These are phyloP conservation scores for Neurospora sp. DNA, from an alignment of 495 filamentous ascomycete species.

Conservation along the genomic window DNA sequence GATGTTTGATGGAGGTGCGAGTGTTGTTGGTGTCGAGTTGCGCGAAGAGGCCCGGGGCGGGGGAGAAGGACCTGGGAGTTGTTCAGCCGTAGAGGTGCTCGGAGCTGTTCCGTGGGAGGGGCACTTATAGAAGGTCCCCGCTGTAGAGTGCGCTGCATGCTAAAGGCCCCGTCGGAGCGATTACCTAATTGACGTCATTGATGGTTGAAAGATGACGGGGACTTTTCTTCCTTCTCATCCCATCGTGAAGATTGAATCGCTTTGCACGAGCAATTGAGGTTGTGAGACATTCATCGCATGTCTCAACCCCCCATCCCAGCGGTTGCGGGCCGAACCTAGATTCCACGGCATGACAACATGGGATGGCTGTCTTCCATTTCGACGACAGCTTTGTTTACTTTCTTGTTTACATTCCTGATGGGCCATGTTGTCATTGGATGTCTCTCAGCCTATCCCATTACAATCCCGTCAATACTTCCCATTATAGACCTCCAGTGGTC, in stretches of 20 bases:
- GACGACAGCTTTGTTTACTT: neutral
- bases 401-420: neutral
- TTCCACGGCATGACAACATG: neutral
- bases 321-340: neutral
- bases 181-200: neutral
- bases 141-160: neutral
- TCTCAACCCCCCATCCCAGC: neutral
- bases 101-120: neutral
- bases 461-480: neutral
- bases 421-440: neutral
- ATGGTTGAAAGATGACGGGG: neutral
- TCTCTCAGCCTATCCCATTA: neutral
- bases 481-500: neutral
- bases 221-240: neutral
- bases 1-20: neutral
- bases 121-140: neutral
- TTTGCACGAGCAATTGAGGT: neutral
- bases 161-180: too few relatives aligned
- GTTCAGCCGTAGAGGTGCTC: neutral
- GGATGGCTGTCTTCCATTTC: neutral
- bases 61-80: neutral
- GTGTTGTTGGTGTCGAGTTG: neutral
- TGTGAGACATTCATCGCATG: neutral
- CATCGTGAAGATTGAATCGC: neutral
- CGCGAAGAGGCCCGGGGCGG: too few relatives aligned